A percentile compares a stretch with the other conserved stretches of the same genome.
phyloP scores from a whole-genome alignment of 2,329 filamentous ascomycete genomes.

The Fusarium sublunatum region DNA sequence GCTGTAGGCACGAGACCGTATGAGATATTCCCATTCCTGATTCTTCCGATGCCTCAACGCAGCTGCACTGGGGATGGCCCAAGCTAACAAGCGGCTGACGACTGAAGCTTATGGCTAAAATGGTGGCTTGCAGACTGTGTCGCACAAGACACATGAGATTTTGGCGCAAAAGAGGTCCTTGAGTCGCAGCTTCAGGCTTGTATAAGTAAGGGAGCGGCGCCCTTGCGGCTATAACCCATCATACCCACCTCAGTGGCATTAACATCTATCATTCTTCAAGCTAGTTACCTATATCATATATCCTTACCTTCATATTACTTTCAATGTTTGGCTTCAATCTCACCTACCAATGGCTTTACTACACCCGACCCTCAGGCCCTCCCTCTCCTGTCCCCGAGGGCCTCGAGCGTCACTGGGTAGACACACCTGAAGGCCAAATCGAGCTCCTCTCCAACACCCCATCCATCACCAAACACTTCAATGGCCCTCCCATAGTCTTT shows the following conservation, averaged over 20 bases:
- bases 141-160: conserved; percentile 16
- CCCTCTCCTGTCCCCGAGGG: conserved; percentile 48
- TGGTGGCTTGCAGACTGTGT: conserved; percentile 32
- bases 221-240: neutral
- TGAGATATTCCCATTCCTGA: conserved; percentile 7
- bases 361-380: conserved; percentile 39
- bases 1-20: neutral
- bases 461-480: conserved; percentile 11
- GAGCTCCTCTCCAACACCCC: conserved; percentile 61
- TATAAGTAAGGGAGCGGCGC: conserved; percentile 17
- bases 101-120: conserved; percentile 12
- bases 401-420: conserved; percentile 58
- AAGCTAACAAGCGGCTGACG: conserved; percentile 26
- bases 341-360: conserved; percentile 45
- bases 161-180: neutral
- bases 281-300: neutral
- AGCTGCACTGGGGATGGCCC: conserved; percentile 4
- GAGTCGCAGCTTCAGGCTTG: neutral
- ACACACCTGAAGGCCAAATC: conserved; percentile 58
- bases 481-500: conserved; percentile 59
- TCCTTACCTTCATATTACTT: neutral
- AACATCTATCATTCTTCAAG: neutral
- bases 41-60: conserved; percentile 9
- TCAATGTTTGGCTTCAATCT: conserved; percentile 45
- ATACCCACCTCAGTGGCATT: neutral